Percentiles rank a stretch among this genome's conserved stretches.
Conservation (phyloP, 2,329 filamentous ascomycete genomes). For the Aspergillus versicolor region DNA sequence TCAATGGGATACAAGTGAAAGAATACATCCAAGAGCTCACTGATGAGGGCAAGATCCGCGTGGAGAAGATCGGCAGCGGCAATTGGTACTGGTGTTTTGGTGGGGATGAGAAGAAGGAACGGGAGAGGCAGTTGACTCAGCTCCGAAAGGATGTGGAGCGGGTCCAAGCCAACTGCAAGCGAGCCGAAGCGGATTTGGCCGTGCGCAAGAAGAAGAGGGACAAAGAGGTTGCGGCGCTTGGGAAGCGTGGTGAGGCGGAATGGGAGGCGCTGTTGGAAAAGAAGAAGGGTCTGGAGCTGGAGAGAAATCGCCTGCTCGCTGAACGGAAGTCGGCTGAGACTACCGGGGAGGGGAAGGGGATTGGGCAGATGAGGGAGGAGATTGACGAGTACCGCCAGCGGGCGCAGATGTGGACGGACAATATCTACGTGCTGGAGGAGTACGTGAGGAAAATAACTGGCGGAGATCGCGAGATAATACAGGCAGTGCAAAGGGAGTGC, state of each 20-base stretch:
- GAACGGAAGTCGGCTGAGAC: conserved; percentile 10
- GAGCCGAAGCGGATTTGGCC: conserved; percentile 36
- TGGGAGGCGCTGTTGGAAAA: conserved; percentile 20
- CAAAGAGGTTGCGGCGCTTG: conserved; percentile 9
- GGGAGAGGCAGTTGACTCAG: conserved; percentile 34
- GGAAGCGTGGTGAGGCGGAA: conserved; percentile 18
- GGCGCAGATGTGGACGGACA: conserved; percentile 44
- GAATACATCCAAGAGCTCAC: conserved; percentile 63
- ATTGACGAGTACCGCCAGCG: conserved; percentile 22
- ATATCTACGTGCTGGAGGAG: conserved; percentile 44
- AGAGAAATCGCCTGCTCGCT: conserved; percentile 33
- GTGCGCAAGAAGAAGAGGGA: conserved; percentile 36
- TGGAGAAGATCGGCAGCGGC: conserved; percentile 69
- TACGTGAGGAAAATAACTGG: conserved; percentile 39
- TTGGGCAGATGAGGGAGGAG: conserved; percentile 36
- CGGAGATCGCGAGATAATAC: conserved; percentile 46
- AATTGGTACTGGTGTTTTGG: conserved; percentile 73
- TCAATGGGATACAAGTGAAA: conserved; percentile 67
- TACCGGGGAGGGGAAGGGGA: conserved; percentile 33
- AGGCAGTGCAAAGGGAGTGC: conserved; percentile 44
- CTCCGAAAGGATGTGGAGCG: conserved; percentile 32
- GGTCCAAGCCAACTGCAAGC: conserved; percentile 28
- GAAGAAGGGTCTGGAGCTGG: conserved; percentile 26
- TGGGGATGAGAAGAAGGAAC: conserved; percentile 55
- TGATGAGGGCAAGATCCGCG: conserved; percentile 61